These are phyloP conservation scores for Samsoniella hepiali DNA, from an alignment of 2,329 filamentous ascomycete species.

Conservation along the genomic window DNA sequence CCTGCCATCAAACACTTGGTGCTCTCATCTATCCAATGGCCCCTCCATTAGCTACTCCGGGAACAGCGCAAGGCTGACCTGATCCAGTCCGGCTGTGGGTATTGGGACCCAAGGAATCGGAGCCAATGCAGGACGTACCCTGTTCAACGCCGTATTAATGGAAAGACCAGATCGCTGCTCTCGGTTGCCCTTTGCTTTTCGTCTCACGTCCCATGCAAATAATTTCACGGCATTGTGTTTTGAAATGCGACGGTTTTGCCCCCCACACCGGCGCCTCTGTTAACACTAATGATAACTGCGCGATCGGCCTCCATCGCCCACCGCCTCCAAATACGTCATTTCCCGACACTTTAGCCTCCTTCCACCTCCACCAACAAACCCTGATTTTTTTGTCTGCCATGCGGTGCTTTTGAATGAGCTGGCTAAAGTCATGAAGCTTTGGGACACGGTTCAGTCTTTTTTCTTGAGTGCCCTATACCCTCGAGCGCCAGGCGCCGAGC, in stretches of 20 bases:
- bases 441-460: background rate
- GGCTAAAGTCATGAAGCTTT: background rate
- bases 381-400: background rate
- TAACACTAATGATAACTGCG: too few species aligned
- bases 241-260: too few species aligned
- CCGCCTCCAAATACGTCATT: slow-evolving; percentile 4
- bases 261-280: too few species aligned
- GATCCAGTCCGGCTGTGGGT: too few species aligned
- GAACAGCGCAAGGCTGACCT: too few species aligned
- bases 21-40: background rate
- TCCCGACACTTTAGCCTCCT: background rate
- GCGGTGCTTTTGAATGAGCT: background rate
- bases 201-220: too few species aligned
- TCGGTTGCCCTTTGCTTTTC: too few species aligned
- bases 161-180: too few species aligned
- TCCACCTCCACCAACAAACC: background rate
- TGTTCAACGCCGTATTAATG: too few species aligned
- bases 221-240: too few species aligned
- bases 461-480: background rate
- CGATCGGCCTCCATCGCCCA: background rate
- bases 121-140: too few species aligned
- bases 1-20: background rate
- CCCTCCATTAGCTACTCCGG: background rate
- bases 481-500: slow-evolving; percentile 36
- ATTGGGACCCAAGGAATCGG: too few species aligned